These are phyloP conservation scores for Aureobasidium sp. DNA, from an alignment of 2,329 filamentous ascomycete genomes.

Conservation along the genomic window DNA sequence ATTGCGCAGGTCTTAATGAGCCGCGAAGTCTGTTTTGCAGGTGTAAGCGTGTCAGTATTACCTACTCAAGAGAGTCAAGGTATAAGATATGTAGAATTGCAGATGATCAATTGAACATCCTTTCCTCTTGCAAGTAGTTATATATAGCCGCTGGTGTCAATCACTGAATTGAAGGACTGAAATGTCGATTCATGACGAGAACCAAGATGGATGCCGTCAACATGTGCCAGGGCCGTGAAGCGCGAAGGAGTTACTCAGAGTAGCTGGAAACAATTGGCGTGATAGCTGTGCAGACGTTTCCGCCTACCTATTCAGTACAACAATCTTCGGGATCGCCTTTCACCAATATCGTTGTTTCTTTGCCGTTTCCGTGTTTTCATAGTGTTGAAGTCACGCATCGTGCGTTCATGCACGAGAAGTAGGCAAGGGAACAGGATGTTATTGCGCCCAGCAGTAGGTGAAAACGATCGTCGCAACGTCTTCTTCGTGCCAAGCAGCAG, in stretches of 20 bases:
- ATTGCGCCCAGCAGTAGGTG: background rate
- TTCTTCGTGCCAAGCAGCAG: background rate
- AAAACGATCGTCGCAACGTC: background rate
- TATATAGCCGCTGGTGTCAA: background rate
- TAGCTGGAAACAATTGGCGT: background rate
- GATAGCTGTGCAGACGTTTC: background rate
- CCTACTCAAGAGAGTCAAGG: background rate
- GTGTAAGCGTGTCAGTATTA: background rate
- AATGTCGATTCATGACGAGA: background rate
- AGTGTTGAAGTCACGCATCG: background rate
- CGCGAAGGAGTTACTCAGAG: background rate
- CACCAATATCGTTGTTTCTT: background rate
- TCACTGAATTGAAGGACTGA: background rate
- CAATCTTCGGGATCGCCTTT: background rate
- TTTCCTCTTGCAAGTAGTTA: background rate
- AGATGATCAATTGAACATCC: background rate
- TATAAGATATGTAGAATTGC: background rate
- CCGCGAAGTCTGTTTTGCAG: background rate
- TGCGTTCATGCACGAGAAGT: background rate
- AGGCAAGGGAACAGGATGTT: background rate
- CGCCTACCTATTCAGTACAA: background rate
- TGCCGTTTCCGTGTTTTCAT: background rate
- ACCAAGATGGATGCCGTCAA: background rate
- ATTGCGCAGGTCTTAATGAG: background rate
- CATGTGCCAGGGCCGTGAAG: background rate